Base-by-base conservation (phyloP, 371 early-diverging fungal genomes). In the Apophysomyces elegans region DNA sequence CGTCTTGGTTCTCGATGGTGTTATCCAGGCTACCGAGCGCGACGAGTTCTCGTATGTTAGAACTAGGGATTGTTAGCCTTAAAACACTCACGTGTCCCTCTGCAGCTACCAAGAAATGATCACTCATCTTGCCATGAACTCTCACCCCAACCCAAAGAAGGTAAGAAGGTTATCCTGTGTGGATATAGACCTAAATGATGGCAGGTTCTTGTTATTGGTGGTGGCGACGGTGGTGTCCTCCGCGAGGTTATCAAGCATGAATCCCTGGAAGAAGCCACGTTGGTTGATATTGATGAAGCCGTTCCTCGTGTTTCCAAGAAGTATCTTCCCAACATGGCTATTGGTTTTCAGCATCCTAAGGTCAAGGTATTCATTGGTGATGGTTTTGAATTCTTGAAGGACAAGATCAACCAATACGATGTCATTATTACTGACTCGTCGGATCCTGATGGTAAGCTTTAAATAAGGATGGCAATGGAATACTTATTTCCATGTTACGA, bases 341-440 rank as follows among this genome's bases (percentile, higher is more conserved):
- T 89, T 72, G 96, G 98, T 61, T 98, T 96, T 73, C 81, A 89
- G 65, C 95, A 97, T 78, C 94, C 96, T 68, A 97, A 96, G 84
- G 97, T 96, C 70, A 91, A 84, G 59, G 88, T 97, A 43, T 90
- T 91, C 76, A 90, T 98, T 74, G 96, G 95, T 60, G 99, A 98
- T 75, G 99, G 98, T 16, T 94, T 97, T 76, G 89, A 87, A 37
- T 98, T 91, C 84, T 84, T 98, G 72, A 87, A 92, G 83, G 91
- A 91, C 80, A 90, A 95, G 84, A 76, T 77, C 58, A 89, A 91
- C 66, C 78, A 86, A 66, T 98, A 93, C 77, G 99, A 98, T 79
- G 96, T 97, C 39, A 96, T 98, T 74, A 97, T 98, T 84, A 98
- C 98, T 61, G 99, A 98, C 69, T 93, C 95, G n/a, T 96, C 96